Conservation (phyloP, 345 rosid species). For the Carallia pectinifolia region DNA sequence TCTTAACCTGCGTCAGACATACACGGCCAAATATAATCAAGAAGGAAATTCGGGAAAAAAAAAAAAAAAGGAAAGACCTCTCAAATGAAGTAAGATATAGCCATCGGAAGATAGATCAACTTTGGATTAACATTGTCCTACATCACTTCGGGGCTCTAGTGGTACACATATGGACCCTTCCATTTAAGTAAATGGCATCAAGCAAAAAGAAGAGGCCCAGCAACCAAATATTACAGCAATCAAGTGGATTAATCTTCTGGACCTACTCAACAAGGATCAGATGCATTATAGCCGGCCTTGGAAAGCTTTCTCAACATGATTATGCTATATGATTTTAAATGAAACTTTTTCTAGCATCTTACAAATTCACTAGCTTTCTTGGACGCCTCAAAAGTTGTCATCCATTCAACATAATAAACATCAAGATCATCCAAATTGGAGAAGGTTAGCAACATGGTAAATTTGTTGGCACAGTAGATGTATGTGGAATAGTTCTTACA, state of each 20-base stretch:
- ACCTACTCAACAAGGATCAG: too few species aligned
- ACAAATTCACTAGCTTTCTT: background rate
- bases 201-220: too few species aligned
- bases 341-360: background rate
- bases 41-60: too few species aligned
- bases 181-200: too few species aligned
- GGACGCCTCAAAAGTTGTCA: background rate
- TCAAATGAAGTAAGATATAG: background rate
- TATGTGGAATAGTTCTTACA: constrained; percentile 40
- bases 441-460: background rate
- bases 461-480: background rate
- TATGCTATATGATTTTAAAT: background rate
- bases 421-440: background rate
- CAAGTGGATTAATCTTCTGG: too few species aligned
- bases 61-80: background rate
- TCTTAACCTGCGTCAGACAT: constrained; percentile 59
- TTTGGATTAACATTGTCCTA: too few species aligned
- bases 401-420: background rate
- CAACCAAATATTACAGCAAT: too few species aligned
- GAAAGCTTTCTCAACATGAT: background rate
- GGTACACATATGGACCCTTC: too few species aligned
- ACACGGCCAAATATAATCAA: background rate
- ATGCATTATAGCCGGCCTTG: background rate
- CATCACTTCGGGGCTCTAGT: too few species aligned
- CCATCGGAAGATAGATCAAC: background rate